These are phyloP conservation scores for Salix dunnii DNA, from an alignment of 345 rosid genomes.

Conservation along the genomic window DNA sequence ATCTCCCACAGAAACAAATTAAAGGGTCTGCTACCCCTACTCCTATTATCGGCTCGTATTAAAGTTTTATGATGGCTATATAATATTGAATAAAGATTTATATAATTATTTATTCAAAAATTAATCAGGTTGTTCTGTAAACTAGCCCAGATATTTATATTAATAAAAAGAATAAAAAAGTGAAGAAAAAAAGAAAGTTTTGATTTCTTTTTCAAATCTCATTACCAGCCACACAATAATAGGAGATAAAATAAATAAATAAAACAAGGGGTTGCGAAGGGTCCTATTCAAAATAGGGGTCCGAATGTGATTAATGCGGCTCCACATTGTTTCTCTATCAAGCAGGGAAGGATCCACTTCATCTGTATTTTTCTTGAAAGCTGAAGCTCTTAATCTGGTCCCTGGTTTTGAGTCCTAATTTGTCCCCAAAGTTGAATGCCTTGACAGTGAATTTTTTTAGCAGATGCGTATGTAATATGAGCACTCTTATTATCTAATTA, in stretches of 20 bases:
- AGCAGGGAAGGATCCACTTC: background rate
- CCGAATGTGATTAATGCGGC: background rate
- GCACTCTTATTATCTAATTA: background rate
- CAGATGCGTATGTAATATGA: background rate
- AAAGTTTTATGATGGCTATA: too few relatives aligned
- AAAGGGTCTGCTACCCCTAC: too few relatives aligned
- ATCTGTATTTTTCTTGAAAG: background rate
- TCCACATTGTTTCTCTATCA: background rate
- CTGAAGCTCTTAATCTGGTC: background rate
- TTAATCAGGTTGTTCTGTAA: too few relatives aligned
- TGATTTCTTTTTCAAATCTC: background rate
- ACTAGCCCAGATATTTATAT: too few relatives aligned
- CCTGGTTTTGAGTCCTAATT: slow-evolving; percentile 23
- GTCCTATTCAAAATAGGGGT: background rate
- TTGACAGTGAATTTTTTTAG: background rate
- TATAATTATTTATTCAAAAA: too few relatives aligned
- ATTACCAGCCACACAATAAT: background rate
- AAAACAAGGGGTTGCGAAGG: background rate
- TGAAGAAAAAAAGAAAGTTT: background rate
- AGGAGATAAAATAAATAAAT: background rate
- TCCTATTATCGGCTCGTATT: too few relatives aligned
- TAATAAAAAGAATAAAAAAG: too few relatives aligned
- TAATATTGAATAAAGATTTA: too few relatives aligned
- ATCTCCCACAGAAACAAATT: too few relatives aligned
- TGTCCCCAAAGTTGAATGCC: slow-evolving; percentile 1